phyloP scores from a whole-genome alignment of 1,139 yeast species.

The Candida buenavistaensis region DNA sequence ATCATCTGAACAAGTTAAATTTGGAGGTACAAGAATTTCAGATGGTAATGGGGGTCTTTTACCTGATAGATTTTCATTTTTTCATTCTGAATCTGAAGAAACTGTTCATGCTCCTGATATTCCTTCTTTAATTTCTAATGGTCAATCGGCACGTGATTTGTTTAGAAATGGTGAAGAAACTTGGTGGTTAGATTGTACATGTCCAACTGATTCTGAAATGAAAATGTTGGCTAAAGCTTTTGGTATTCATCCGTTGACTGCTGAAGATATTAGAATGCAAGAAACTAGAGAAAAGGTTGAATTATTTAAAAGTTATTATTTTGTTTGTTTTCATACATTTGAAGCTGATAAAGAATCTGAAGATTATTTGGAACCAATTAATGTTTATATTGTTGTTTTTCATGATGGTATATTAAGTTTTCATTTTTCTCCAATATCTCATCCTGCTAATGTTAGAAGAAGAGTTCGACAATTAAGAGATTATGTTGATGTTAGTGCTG shows the following conservation, averaged over 20 bases:
- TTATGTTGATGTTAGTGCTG: slow-evolving; percentile 81
- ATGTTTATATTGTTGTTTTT: slow-evolving; percentile 86
- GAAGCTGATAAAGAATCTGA: slow-evolving; percentile 73
- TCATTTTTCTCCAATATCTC: slow-evolving; percentile 78
- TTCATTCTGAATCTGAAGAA: slow-evolving; percentile 77
- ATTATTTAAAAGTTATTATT: slow-evolving; percentile 67
- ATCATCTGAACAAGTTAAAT: slow-evolving; percentile 25
- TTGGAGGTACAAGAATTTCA: slow-evolving; percentile 14
- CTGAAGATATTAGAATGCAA: slow-evolving; percentile 81
- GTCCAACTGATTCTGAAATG: slow-evolving; percentile 71
- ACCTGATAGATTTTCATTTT: slow-evolving; percentile 84
- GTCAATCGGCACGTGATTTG: slow-evolving; percentile 61
- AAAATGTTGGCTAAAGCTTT: slow-evolving; percentile 64
- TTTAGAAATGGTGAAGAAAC: slow-evolving; percentile 58
- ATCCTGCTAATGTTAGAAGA: slow-evolving; percentile 83
- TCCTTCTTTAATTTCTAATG: slow-evolving; percentile 67
- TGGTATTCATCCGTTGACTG: slow-evolving; percentile 82
- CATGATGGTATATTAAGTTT: slow-evolving; percentile 78
- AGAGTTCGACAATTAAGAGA: slow-evolving; percentile 87
- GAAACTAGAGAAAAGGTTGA: slow-evolving; percentile 84
- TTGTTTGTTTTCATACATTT: slow-evolving; percentile 79
- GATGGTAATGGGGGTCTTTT: slow-evolving; percentile 22
- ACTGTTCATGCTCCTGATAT: slow-evolving; percentile 89
- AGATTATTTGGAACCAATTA: slow-evolving; percentile 81
- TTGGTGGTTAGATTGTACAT: slow-evolving; percentile 75